These are phyloP conservation scores for Vitis hybrid DNA, from an alignment of 177 flowering plant species.

Conservation along the genomic window DNA sequence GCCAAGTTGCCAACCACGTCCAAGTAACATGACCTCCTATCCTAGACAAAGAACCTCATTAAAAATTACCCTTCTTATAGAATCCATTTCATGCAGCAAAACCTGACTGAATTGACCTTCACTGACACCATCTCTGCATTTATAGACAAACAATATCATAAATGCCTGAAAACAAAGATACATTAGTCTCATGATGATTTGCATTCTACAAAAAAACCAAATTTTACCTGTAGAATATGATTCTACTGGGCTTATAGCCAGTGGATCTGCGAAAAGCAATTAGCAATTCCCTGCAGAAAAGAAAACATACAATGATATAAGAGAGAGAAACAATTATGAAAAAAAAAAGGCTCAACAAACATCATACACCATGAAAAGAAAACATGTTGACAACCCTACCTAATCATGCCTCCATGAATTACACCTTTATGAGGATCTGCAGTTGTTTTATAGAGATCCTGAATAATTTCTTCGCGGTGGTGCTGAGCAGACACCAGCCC, in stretches of 20 bases:
- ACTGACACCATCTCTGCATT: constrained; percentile 87
- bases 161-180: too few relatives aligned
- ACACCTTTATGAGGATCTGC: constrained; percentile 45
- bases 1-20: neutral
- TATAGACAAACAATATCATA: neutral
- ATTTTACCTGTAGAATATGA: constrained; percentile 79
- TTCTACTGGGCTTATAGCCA: constrained; percentile 57
- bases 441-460: constrained; percentile 49
- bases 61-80: constrained; percentile 62
- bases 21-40: neutral
- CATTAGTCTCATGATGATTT: neutral
- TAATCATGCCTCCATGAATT: constrained; percentile 61
- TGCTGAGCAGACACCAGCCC: constrained; percentile 42
- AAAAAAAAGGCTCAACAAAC: neutral
- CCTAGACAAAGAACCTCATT: neutral
- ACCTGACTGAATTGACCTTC: constrained; percentile 89
- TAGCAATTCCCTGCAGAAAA: constrained; percentile 58
- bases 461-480: constrained; percentile 62
- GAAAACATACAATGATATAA: neutral
- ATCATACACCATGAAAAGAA: neutral
- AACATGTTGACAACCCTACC: constrained; percentile 31
- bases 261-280: constrained; percentile 52
- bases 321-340: neutral
- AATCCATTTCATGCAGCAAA: constrained; percentile 66
- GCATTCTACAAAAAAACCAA: neutral